A percentile compares a stretch with the other conserved stretches of the same genome.
Conservation (phyloP, 169 alveolate genomes). For the Plasmodium gonderi region DNA sequence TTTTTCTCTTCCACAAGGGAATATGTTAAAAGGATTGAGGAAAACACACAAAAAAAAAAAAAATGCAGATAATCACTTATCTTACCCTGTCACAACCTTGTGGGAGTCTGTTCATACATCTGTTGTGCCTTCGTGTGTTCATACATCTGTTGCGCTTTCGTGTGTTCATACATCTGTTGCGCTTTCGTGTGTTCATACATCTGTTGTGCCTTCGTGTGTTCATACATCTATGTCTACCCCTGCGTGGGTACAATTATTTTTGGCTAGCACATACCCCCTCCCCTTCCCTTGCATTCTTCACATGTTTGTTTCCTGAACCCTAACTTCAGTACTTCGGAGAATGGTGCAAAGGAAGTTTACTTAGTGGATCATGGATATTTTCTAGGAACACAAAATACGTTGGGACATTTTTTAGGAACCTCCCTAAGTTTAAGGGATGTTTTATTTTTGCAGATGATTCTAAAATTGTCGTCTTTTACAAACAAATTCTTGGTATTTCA, state of each 20-base stretch:
- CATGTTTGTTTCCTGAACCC: background rate
- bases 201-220: too few species aligned
- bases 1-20: conserved; percentile 87
- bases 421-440: conserved; percentile 27
- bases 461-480: conserved; percentile 33
- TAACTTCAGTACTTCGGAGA: conserved; percentile 81
- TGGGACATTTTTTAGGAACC: conserved; percentile 38
- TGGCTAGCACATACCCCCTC: too few species aligned
- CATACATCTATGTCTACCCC: too few species aligned
- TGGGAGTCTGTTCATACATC: too few species aligned
- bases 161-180: too few species aligned
- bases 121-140: too few species aligned
- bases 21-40: conserved; percentile 81
- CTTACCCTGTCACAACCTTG: too few species aligned
- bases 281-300: background rate
- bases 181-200: too few species aligned
- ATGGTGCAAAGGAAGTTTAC: conserved; percentile 54
- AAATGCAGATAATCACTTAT: too few species aligned
- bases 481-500: conserved; percentile 19
- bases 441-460: conserved; percentile 22
- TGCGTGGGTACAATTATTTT: too few species aligned
- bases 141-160: too few species aligned
- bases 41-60: background rate
- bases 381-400: conserved; percentile 44
- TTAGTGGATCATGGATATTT: conserved; percentile 25